Evolutionary conservation across 176 grass and related monocot species (phyloP).

Genomic region (Aegilops bicornis): DNA sequence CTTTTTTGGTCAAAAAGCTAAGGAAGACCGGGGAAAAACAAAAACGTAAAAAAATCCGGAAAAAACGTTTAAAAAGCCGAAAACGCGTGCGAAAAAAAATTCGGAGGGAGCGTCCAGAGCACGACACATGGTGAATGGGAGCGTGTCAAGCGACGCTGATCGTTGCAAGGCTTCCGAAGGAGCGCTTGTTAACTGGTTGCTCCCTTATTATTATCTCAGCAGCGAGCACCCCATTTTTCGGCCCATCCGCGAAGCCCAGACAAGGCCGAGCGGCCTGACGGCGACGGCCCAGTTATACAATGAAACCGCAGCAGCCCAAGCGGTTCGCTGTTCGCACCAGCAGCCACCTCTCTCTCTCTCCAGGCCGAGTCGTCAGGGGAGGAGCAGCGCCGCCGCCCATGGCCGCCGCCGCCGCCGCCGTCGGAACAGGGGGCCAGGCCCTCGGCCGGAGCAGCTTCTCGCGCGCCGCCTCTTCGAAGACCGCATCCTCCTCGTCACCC

Average conservation of each 20-base stretch:
- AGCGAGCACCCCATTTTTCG: no score
- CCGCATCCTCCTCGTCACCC: slow-evolving; percentile 19
- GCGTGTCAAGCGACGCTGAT: no score
- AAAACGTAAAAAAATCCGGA: no score
- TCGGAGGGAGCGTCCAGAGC: no score
- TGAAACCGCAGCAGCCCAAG: background rate
- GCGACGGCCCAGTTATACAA: background rate
- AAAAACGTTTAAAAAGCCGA: no score
- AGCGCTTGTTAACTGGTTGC: no score
- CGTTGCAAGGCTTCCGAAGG: no score
- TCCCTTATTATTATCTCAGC: no score
- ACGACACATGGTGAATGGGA: no score
- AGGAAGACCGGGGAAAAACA: no score
- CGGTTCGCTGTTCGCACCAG: background rate
- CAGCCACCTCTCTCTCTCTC: background rate
- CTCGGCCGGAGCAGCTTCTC: slow-evolving; percentile 72
- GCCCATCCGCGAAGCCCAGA: background rate
- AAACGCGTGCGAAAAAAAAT: no score
- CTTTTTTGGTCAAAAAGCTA: no score
- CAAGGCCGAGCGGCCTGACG: background rate
- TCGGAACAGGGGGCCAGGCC: slow-evolving; percentile 27
- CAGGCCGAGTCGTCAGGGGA: background rate
- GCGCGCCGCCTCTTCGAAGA: slow-evolving; percentile 26
- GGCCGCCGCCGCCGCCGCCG: slow-evolving; percentile 15
- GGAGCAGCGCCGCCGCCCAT: background rate